phyloP scores from a whole-genome alignment of 139 green algal genomes.

The Picochlorum sp. region DNA sequence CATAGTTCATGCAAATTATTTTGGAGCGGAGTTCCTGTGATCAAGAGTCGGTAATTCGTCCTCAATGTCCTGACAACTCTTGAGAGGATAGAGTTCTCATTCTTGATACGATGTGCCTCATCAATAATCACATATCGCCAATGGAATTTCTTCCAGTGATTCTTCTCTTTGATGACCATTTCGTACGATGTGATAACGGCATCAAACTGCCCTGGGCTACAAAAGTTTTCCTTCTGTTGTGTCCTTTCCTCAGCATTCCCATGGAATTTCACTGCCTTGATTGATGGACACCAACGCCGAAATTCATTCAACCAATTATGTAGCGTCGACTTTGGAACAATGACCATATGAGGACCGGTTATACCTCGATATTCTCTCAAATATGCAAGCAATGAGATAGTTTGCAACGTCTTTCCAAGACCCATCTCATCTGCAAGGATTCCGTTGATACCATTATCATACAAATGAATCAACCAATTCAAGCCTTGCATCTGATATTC shows the following conservation, averaged over 20 bases:
- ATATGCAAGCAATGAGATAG: constrained; percentile 93
- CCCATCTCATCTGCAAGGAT: constrained; percentile 99
- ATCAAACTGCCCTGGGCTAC: constrained; percentile 79
- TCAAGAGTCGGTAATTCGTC: constrained; percentile 94
- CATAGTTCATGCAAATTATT: constrained; percentile 92
- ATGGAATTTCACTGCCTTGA: constrained; percentile 90
- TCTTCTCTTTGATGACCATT: constrained; percentile 99
- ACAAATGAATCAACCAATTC: constrained; percentile 99
- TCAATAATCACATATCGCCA: constrained; percentile 99
- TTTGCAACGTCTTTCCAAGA: constrained; percentile 98
- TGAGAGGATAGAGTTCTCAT: constrained; percentile 91
- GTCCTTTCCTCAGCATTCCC: constrained; percentile 80
- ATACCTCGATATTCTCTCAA: constrained; percentile 94
- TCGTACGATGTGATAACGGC: constrained; percentile 95
- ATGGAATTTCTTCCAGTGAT: constrained; percentile 84
- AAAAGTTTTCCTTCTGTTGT: constrained; percentile 52
- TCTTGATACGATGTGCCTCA: constrained; percentile 99
- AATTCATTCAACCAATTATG: constrained; percentile 99
- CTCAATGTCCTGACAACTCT: constrained; percentile 74
- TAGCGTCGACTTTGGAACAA: constrained; percentile 96
- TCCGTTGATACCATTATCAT: constrained; percentile 98
- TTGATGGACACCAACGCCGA: constrained; percentile 79
- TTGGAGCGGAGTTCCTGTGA: constrained; percentile 95
- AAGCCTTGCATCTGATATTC: constrained; percentile 98
- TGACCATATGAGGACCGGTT: constrained; percentile 91